Base-by-base conservation (phyloP, 176 grass and related monocot genomes). In the Oryza nivara region DNA sequence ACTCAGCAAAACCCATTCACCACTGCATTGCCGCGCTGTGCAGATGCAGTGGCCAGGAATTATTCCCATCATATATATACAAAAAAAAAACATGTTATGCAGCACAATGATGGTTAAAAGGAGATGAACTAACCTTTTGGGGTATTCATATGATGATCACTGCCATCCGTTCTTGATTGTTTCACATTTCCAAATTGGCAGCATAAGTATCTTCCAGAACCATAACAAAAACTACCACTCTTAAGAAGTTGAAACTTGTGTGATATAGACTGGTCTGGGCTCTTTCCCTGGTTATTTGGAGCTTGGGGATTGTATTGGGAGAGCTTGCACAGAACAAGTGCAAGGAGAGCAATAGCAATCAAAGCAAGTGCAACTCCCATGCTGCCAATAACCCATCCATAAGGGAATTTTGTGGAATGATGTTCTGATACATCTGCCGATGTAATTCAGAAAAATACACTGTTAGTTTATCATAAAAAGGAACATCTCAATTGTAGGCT, bases 331-430 rank as follows among this genome's bases (percentile, higher is more conserved):
- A 86, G 79, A 22, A 92, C 56, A 84, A 92, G 76, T 66, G 74
- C 81, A 60, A 99, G 87, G 72, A 99, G 88, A 77, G 83, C 84
- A 75, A 96, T 13, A 48, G 82, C 88, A 75, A 99, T 96, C 79
- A 99, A 80, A 88, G 90, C 80, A 90, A 99, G 89, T 65, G 91
- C 89, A 83, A 92, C 83, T 70, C 89, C 96, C 93, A 94, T 92
- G 81, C 89, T 94, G 48, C 96, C 96, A 87, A 99, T 84, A 83
- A 99, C 93, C 96, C 96, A 99, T 80, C 83, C 89, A 83, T 92
- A 99, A 48, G 96, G 93, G 76, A 98, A 98, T 83, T 88, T 95
- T 35, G 81, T 68, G 74, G 88, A 81, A 84, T 77, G 88, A 75
- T 89, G 86, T 48, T 83, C 74, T 86, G 72, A 82, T 36, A 70